Evolutionary conservation across 2,329 filamentous ascomycete species (phyloP).

Genomic region (Chrysoporthe austroafricana): DNA sequence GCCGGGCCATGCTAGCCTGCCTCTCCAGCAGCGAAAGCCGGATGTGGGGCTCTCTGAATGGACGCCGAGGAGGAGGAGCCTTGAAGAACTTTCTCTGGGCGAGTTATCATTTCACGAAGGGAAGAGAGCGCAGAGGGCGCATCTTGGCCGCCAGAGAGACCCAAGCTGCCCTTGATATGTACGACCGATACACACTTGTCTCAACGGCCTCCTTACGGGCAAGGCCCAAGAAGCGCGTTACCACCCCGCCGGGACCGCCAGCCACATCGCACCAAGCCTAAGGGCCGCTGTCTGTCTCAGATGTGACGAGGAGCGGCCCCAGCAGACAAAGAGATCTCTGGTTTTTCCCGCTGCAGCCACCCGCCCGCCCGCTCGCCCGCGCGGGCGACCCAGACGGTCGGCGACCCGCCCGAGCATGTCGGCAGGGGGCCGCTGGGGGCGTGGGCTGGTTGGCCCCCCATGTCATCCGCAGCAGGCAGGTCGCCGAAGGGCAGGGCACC

Average conservation of each 20-base stretch:
- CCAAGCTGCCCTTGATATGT: not conserved
- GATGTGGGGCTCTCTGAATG: not conserved
- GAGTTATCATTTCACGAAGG: not conserved
- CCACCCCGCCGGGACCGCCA: not conserved
- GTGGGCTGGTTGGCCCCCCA: not conserved
- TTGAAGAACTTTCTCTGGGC: not conserved
- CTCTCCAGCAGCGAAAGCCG: not conserved
- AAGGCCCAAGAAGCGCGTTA: slow-evolving; percentile 1
- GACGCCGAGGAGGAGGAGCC: not conserved
- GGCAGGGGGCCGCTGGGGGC: no score
- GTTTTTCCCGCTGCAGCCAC: not conserved
- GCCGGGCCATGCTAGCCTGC: not conserved
- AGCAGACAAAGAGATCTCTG: not conserved
- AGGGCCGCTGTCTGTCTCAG: not conserved
- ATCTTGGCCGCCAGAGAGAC: not conserved
- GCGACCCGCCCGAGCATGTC: not conserved
- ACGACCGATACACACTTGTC: not conserved
- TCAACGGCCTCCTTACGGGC: not conserved
- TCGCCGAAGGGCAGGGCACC: not conserved
- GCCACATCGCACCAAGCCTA: not conserved
- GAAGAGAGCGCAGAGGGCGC: not conserved
- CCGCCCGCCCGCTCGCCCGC: not conserved
- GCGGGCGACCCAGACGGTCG: not conserved
- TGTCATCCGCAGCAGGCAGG: not conserved
- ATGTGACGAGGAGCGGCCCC: no score